Conservation (phyloP, 23 red algal genomes). For the Cyanidioschyzon merolae region DNA sequence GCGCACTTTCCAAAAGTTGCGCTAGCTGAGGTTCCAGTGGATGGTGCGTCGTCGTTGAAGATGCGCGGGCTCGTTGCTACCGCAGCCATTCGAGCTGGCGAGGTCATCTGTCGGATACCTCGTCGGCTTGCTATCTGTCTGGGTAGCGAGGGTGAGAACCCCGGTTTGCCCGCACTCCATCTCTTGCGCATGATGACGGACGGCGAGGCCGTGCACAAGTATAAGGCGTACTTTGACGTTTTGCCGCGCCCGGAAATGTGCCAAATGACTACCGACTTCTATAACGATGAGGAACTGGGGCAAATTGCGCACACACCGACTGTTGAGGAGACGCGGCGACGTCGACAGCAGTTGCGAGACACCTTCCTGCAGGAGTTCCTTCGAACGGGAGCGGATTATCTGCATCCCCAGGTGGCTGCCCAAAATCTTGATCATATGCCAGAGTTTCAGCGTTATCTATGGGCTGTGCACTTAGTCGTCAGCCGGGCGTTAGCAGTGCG, state of each 20-base stretch:
- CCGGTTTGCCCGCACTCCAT: background rate
- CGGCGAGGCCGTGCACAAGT: background rate
- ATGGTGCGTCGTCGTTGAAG: background rate
- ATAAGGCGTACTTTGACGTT: conserved; percentile 3
- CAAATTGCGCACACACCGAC: background rate
- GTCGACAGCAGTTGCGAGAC: background rate
- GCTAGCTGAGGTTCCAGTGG: background rate
- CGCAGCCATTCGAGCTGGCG: background rate
- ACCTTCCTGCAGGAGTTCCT: background rate
- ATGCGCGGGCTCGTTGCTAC: conserved; percentile 6
- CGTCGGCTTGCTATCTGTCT: background rate
- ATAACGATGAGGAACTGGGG: background rate
- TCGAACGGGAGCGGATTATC: background rate
- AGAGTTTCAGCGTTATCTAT: background rate
- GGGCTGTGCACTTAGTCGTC: conserved; percentile 3
- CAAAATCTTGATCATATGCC: background rate
- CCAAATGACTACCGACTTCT: background rate
- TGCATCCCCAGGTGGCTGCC: background rate
- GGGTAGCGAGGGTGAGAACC: conserved; percentile 5
- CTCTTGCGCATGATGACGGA: conserved; percentile 2
- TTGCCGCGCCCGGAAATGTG: background rate
- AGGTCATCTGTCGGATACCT: background rate
- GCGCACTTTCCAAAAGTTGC: background rate
- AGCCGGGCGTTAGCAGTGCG: background rate
- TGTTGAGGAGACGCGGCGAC: background rate